A percentile compares a stretch with the other conserved stretches of the same genome.
Evolutionary conservation across 768 basidiomycete genomes (phyloP).

Genomic region (Amanita polypyramis): DNA sequence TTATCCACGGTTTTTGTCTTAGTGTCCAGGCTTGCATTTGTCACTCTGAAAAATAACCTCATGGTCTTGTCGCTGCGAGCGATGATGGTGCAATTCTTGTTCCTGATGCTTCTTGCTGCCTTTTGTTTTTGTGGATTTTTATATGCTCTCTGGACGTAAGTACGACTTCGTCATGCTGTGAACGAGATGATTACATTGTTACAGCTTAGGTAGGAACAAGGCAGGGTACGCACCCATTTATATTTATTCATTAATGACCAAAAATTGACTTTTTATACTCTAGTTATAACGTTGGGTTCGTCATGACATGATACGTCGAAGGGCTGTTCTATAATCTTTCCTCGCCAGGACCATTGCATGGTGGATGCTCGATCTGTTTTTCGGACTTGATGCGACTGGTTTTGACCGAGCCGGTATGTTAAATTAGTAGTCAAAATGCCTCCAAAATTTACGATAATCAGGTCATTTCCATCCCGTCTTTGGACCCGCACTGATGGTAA

Average conservation of each 20-base stretch:
- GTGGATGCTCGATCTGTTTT: slow-evolving; percentile 94
- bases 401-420: slow-evolving; percentile 73
- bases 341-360: slow-evolving; percentile 49
- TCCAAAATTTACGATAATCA: slow-evolving; percentile 14
- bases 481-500: slow-evolving; percentile 86
- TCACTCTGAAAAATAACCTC: slow-evolving; percentile 72
- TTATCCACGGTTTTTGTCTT: background rate
- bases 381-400: slow-evolving; percentile 90
- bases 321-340: background rate
- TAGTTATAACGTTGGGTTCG: slow-evolving; percentile 23
- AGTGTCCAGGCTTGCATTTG: slow-evolving; percentile 68
- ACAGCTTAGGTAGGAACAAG: slow-evolving; percentile 52
- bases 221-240: slow-evolving; percentile 32
- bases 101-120: slow-evolving; percentile 75
- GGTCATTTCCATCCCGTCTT: slow-evolving; percentile 78
- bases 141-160: slow-evolving; percentile 90
- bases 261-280: slow-evolving; percentile 2
- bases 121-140: slow-evolving; percentile 91
- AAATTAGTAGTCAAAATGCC: slow-evolving; percentile 1
- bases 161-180: slow-evolving; percentile 12
- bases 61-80: slow-evolving; percentile 80
- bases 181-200: background rate
- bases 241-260: background rate
- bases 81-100: slow-evolving; percentile 84
- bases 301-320: background rate